Conservation (phyloP, 805 yeast species). For the Myxozyma neotropica region DNA sequence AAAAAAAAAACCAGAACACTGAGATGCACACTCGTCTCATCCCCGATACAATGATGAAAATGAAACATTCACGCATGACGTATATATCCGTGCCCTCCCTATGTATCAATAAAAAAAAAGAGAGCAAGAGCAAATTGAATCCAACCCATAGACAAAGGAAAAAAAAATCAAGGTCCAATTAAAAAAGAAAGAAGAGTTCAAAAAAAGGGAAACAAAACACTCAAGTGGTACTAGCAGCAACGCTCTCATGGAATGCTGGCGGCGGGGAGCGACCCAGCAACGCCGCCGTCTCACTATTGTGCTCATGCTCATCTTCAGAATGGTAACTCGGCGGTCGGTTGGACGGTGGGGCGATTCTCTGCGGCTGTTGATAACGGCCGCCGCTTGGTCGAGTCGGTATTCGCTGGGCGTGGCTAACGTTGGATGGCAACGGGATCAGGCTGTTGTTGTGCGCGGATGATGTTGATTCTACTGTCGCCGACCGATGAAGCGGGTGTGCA, state of each 20-base stretch:
- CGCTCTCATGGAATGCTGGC: conserved; percentile 30
- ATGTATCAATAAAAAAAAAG: neutral
- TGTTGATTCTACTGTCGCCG: neutral
- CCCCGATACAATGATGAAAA: neutral
- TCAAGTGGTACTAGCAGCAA: neutral
- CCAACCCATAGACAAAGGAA: neutral
- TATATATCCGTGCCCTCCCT: no score
- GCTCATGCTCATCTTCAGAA: conserved; percentile 24
- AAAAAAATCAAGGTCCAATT: neutral
- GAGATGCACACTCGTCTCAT: no score
- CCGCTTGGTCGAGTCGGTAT: neutral
- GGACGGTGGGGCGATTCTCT: conserved; percentile 24
- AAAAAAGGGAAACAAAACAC: neutral
- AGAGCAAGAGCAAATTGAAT: neutral
- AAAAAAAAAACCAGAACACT: no score
- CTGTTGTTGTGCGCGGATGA: neutral
- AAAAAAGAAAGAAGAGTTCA: neutral
- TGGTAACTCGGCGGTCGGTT: conserved; percentile 32
- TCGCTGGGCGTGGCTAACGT: conserved; percentile 7
- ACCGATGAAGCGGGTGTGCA: conserved; percentile 7
- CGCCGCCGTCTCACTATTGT: conserved; percentile 26
- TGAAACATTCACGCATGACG: no score
- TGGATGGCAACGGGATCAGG: neutral
- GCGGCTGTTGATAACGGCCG: neutral
- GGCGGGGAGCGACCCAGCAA: conserved; percentile 33